These are phyloP conservation scores for Amoebophrya sp. DNA, from an alignment of 169 alveolate species.

Conservation along the genomic window DNA sequence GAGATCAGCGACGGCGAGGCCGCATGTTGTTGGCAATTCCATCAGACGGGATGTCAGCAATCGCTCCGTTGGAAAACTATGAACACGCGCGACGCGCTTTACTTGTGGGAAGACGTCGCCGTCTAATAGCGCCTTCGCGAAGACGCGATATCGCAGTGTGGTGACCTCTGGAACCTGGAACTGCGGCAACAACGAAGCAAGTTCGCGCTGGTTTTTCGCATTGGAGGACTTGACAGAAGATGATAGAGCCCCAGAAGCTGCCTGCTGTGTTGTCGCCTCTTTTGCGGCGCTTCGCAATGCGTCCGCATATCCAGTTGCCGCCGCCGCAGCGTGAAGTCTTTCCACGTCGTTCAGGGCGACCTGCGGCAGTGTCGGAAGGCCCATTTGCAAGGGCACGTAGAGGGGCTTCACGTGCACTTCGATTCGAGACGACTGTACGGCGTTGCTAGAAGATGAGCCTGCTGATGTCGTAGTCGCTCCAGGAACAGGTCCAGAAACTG, in stretches of 20 bases:
- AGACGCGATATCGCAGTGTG: neutral
- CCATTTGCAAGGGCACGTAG: neutral
- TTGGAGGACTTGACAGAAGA: no score
- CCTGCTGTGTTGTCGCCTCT: no score
- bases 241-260: no score
- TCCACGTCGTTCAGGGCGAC: neutral
- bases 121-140: neutral
- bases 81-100: neutral
- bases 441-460: no score
- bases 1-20: neutral
- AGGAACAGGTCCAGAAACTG: no score
- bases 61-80: neutral
- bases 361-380: neutral
- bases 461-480: no score
- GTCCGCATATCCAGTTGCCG: no score
- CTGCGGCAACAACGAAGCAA: no score
- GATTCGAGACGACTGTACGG: no score
- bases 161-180: neutral
- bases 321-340: no score
- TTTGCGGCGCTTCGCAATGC: no score
- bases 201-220: no score
- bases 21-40: neutral
- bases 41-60: neutral
- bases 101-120: neutral
- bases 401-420: neutral